Base-by-base conservation (phyloP, 192 early-diverging fungal genomes). In the Linnemannia elongata region DNA sequence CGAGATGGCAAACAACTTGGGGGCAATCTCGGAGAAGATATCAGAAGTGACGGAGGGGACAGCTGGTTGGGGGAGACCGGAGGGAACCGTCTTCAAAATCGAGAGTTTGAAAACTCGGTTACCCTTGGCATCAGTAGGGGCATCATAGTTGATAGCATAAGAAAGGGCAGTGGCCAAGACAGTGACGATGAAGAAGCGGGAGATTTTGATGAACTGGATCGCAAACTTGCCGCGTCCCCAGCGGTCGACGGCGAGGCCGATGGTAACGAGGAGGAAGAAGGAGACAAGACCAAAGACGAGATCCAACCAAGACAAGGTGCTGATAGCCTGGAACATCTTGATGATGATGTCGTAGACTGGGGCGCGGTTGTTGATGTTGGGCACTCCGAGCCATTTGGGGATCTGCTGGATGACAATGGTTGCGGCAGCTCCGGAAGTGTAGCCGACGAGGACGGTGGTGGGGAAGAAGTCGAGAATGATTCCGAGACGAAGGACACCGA, bases 381-480 rank as follows among this genome's bases (percentile, higher is more conserved):
- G 92, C 83, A 97, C 94, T 39, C 97, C 97, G 80, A 98, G 89
- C 66, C 97, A 91, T 30, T 91, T 92, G 18, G 95, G 93, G 60
- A 97, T 89, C 79, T 99, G 97, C 70, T 92, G 91, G 84, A 97
- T 93, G 55, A 95, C 92, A 78, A 97, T 96, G 39, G 92, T 95
- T 6, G 96, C 78, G 22, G 95, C 97, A 30, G 95, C 94, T 13
- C 97, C 97, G 3, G 96, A 93, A 79, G 95, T 97, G 83, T 98
- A 99, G 0, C 97, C 97, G 1, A 95, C 94, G 79, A 99, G 94
- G 38, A 96, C 95, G 1, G 97, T 93, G 30, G 91, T 86, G 38
- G 95, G 94, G 81, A 99, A 96, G 80, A 98, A 97, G 80, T 97
- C 95, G 54, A 98, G 94, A 41, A 98, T 88, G 70, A 96, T 91